A percentile compares a stretch with the other conserved stretches of the same genome.
Evolutionary conservation across 306 rosid species (phyloP).

Genomic region (Prunus persica): DNA sequence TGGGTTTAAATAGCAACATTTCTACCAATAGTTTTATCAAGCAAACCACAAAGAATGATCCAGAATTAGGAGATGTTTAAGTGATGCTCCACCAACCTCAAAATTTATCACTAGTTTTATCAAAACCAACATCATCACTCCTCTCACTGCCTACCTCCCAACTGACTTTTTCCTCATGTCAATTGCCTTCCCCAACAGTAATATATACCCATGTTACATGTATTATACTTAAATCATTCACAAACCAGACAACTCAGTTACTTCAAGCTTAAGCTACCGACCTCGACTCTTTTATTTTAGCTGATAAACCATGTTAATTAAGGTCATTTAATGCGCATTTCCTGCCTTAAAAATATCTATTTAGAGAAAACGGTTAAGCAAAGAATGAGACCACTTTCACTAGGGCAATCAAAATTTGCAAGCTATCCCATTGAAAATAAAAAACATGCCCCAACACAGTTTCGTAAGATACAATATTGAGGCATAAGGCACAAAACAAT

Average conservation of each 20-base stretch:
- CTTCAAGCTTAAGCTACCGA: slow-evolving; percentile 30
- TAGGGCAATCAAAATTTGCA: not conserved
- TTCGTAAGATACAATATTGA: slow-evolving; percentile 17
- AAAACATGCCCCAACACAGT: slow-evolving; percentile 18
- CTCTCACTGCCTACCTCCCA: slow-evolving; percentile 44
- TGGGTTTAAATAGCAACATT: slow-evolving; percentile 45
- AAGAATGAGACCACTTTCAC: not conserved
- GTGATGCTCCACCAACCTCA: slow-evolving; percentile 44
- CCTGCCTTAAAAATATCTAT: no score
- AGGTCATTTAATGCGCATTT: not conserved
- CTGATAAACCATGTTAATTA: not conserved
- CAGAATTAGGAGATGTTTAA: slow-evolving; percentile 58
- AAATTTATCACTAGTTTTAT: slow-evolving; percentile 10
- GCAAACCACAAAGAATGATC: slow-evolving; percentile 57
- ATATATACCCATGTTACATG: slow-evolving; percentile 32
- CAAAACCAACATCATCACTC: slow-evolving; percentile 16
- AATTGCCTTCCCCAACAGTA: slow-evolving; percentile 59
- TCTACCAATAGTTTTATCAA: slow-evolving; percentile 34
- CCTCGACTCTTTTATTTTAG: slow-evolving; percentile 4
- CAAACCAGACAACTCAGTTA: slow-evolving; percentile 1
- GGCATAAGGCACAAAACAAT: slow-evolving; percentile 18
- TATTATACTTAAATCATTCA: slow-evolving; percentile 23
- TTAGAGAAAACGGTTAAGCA: not conserved
- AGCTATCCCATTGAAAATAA: slow-evolving; percentile 10
- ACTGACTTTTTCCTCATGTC: slow-evolving; percentile 51